Evolutionary conservation across 495 filamentous ascomycete genomes (phyloP).

Genomic region (Daldinia grandis): DNA sequence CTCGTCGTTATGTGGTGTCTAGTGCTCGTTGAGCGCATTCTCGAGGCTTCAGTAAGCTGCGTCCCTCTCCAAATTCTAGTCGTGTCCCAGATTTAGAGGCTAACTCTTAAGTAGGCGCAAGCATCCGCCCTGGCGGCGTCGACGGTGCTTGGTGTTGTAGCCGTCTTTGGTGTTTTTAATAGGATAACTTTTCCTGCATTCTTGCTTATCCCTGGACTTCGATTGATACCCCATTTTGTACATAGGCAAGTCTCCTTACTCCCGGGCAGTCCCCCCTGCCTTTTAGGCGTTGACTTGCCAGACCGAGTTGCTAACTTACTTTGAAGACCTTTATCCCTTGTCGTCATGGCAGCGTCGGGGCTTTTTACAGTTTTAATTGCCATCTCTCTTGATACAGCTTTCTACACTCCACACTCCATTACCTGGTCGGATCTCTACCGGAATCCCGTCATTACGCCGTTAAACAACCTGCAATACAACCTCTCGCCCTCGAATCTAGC

Average conservation of each 20-base stretch:
- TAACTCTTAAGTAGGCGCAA: slow-evolving; percentile 58
- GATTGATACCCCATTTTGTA: slow-evolving; percentile 83
- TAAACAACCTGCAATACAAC: slow-evolving; percentile 95
- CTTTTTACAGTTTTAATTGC: slow-evolving; percentile 72
- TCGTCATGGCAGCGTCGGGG: slow-evolving; percentile 66
- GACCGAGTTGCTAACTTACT: neutral
- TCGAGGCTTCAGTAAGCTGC: slow-evolving; percentile 72
- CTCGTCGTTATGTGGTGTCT: slow-evolving; percentile 89
- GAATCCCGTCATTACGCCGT: slow-evolving; percentile 80
- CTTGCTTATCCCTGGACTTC: slow-evolving; percentile 78
- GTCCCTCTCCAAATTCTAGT: neutral
- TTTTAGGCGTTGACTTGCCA: neutral
- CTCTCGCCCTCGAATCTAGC: slow-evolving; percentile 77
- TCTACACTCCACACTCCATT: slow-evolving; percentile 71
- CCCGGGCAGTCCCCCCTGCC: neutral
- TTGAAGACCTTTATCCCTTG: slow-evolving; percentile 71
- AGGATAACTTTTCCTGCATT: slow-evolving; percentile 97
- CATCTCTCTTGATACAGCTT: slow-evolving; percentile 81
- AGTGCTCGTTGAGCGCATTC: slow-evolving; percentile 86
- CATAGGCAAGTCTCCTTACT: slow-evolving; percentile 68
- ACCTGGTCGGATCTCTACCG: slow-evolving; percentile 62
- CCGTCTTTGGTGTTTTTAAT: slow-evolving; percentile 90
- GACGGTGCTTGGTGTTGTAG: slow-evolving; percentile 77
- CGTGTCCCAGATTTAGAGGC: neutral
- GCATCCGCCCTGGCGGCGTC: slow-evolving; percentile 77